phyloP scores from a whole-genome alignment of 805 yeast genomes.

The baker's yeast (Saccharomyces cerevisiae) region DNA sequence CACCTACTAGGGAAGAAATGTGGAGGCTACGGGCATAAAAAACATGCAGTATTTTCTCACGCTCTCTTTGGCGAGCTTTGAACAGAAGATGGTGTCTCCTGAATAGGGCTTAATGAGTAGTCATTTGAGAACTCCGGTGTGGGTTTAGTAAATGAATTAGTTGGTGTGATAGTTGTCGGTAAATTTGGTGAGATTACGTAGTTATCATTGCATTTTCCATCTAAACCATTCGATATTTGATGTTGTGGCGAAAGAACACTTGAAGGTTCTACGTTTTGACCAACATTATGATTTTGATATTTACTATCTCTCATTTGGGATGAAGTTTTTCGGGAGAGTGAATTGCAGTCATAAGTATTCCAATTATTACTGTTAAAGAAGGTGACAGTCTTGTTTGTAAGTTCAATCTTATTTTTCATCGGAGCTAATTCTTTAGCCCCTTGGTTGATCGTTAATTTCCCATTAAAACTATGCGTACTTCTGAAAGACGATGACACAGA shows the following conservation, averaged over 20 bases:
- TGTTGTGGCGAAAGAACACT: not conserved
- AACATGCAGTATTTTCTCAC: not conserved
- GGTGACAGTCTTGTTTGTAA: constrained; percentile 34
- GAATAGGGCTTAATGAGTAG: constrained; percentile 26
- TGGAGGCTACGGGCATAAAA: not conserved
- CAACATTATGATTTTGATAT: not conserved
- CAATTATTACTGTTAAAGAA: constrained; percentile 22
- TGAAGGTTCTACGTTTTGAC: not conserved
- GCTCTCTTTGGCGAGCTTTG: constrained; percentile 22
- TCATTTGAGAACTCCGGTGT: constrained; percentile 18
- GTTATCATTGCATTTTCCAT: constrained; percentile 2
- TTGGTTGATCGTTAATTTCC: constrained; percentile 16
- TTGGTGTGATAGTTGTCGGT: constrained; percentile 12
- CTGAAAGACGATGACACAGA: constrained; percentile 17
- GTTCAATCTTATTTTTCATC: constrained; percentile 30
- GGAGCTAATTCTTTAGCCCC: constrained; percentile 26
- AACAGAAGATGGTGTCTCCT: constrained; percentile 24
- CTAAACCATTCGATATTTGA: not conserved
- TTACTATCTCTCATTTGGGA: not conserved
- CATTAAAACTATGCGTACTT: constrained; percentile 28
- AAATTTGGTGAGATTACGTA: constrained; percentile 4
- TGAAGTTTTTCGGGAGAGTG: not conserved
- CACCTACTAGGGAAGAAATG: not conserved
- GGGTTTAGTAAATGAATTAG: constrained; percentile 20
- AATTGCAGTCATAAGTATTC: not conserved